Percentiles rank a stretch among this genome's conserved stretches.
These are phyloP conservation scores for Primulina eburnea DNA, from an alignment of 257 asterid species.

Conservation along the genomic window DNA sequence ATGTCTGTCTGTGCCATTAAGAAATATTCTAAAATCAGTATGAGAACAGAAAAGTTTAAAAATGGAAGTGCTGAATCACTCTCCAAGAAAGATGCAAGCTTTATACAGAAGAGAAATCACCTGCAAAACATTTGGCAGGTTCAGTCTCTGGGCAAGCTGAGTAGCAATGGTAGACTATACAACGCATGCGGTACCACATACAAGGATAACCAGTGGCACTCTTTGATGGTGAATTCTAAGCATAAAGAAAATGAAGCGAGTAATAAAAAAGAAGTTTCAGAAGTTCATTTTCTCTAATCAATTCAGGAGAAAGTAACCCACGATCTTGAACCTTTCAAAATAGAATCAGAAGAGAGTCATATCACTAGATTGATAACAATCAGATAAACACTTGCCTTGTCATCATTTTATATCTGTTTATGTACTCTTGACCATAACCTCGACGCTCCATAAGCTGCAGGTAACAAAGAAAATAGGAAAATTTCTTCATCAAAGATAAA, in stretches of 20 bases:
- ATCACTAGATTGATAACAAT: conserved; percentile 16
- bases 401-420: conserved; percentile 96
- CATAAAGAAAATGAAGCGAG: conserved; percentile 26
- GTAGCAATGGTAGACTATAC: conserved; percentile 98
- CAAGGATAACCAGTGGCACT: conserved; percentile 97
- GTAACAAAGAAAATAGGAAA: conserved; percentile 19
- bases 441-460: conserved; percentile 95
- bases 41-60: conserved; percentile 1
- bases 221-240: conserved; percentile 94
- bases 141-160: conserved; percentile 97
- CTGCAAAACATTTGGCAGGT: conserved; percentile 95
- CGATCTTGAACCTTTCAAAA: background rate
- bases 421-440: conserved; percentile 92
- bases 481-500: conserved; percentile 3
- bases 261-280: conserved; percentile 22
- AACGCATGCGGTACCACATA: conserved; percentile 98
- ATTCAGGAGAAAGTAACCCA: background rate
- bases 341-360: conserved; percentile 13
- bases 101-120: conserved; percentile 34
- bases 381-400: conserved; percentile 54
- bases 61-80: conserved; percentile 13
- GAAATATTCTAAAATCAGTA: conserved; percentile 30
- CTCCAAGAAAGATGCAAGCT: conserved; percentile 17
- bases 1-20: conserved; percentile 75
- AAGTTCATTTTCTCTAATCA: conserved; percentile 11